Percentiles rank a stretch among this genome's conserved stretches.
Conservation (phyloP, 163 green algal species). For the Chloroidium sp. region DNA sequence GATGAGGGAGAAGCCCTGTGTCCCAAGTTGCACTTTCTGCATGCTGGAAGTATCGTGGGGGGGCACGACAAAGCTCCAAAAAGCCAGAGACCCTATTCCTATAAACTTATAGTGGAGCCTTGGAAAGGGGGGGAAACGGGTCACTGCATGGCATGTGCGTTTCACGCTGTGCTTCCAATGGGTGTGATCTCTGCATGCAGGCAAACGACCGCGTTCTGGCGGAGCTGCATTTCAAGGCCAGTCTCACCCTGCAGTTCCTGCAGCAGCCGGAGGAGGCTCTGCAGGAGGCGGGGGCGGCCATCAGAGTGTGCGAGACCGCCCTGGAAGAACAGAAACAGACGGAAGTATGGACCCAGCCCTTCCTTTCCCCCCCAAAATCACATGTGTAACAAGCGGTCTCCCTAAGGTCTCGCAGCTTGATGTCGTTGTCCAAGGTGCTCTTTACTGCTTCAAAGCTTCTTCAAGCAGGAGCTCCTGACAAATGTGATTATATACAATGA, state of each 20-base stretch:
- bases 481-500: no score
- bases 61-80: no score
- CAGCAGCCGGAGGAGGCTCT: slow-evolving; percentile 25
- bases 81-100: no score
- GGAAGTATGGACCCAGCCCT: background rate
- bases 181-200: slow-evolving; percentile 5
- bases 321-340: background rate
- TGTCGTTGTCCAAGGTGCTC: slow-evolving; percentile 1
- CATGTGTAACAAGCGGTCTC: background rate
- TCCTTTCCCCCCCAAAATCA: background rate
- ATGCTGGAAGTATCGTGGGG: no score
- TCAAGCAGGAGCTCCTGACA: background rate
- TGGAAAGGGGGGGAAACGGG: no score
- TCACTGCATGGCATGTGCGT: no score
- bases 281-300: slow-evolving; percentile 2
- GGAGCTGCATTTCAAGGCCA: slow-evolving; percentile 55
- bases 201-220: slow-evolving; percentile 43
- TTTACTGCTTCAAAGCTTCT: background rate
- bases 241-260: slow-evolving; percentile 45
- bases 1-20: no score
- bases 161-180: no score
- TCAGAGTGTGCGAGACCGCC: background rate
- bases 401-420: background rate
- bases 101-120: no score
- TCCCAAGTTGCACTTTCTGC: no score